Percentiles rank a stretch among this genome's conserved stretches.
Conservation (phyloP, 1,284 basidiomycete genomes). For the Sphaerobolus stellatus region DNA sequence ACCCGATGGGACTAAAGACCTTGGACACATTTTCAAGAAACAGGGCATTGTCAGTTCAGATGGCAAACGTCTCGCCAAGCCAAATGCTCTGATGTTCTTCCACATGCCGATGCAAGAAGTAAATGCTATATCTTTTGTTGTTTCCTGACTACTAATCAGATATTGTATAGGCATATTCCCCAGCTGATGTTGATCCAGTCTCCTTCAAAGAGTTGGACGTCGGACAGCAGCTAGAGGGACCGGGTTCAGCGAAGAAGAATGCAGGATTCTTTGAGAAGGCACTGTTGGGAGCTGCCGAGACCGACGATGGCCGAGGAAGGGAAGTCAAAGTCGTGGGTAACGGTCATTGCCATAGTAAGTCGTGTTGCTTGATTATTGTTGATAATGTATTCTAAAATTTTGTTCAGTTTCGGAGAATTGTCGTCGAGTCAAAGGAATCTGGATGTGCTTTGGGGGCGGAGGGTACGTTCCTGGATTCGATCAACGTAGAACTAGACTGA, state of each 20-base stretch:
- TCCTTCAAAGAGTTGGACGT: constrained; percentile 64
- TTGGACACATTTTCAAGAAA: constrained; percentile 62
- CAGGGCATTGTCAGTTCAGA: constrained; percentile 51
- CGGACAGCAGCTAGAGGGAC: constrained; percentile 61
- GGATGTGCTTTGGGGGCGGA: constrained; percentile 95
- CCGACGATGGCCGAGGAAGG: constrained; percentile 51
- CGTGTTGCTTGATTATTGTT: constrained; percentile 4
- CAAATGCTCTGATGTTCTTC: constrained; percentile 93
- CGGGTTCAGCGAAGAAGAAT: constrained; percentile 68
- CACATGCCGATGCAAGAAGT: constrained; percentile 76
- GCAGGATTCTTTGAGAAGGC: constrained; percentile 82
- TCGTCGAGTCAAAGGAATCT: constrained; percentile 77
- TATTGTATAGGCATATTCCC: constrained; percentile 48
- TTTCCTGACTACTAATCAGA: constrained; percentile 5
- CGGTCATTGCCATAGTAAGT: constrained; percentile 80
- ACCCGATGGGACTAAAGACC: constrained; percentile 70
- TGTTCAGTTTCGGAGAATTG: constrained; percentile 82
- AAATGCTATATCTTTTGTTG: constrained; percentile 36
- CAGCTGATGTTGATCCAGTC: constrained; percentile 56
- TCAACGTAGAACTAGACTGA: constrained; percentile 8
- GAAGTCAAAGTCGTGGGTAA: constrained; percentile 86
- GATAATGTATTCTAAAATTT: constrained; percentile 12
- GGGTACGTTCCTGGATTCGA: constrained; percentile 44
- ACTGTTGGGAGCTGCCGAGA: constrained; percentile 66
- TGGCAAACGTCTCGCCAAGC: constrained; percentile 70